Evolutionary conservation across 306 rosid species (phyloP), one percentile per base, ranked within the genome.

Genomic region (Ormosia semicastrata): DNA sequence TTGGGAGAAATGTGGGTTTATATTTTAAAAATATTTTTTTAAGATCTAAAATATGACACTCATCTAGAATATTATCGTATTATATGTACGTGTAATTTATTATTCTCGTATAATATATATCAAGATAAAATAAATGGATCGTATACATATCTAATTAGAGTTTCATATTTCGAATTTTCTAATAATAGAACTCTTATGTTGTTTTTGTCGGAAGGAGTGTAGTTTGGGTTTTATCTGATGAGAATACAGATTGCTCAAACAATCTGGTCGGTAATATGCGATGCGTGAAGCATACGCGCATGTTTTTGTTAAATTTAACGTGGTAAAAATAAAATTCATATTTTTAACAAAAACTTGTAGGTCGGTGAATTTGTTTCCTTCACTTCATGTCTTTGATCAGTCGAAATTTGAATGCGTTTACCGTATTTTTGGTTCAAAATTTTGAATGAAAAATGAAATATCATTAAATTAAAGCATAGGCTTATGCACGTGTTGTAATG

Each of bases 401-500:
- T n/a, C 7, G 39, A 40, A 53, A 24, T 53, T 52, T 54, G 15
- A 68, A 34, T 36, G 65, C 41, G 0, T 66, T 34, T n/a, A 6
- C 5, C 14, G 5, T 29, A 49, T 36, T 7, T 53, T 52, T 9
- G 77, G 43, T 41, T 67, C 18, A 69, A 66, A 53, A 14, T 50
- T 40, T 66, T 67, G n/a, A 18, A 40, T 66, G 53, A 11, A 6
- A 52, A 52, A 52, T 18, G n/a, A 14, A 54, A 1, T 7, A 14
- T 66, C 24, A 15, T n/a, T 36, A 15, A 40, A 37, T 37, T 17
- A 49, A 46, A 29, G 65, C 47, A 75, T 37, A 76, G 76, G 72
- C 50, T 57, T 66, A 34, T 73, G 91, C 89, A 90, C 91, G 87
- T 87, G 86, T 78, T 82, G 80, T 40, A 63, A 81, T 76, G 29